Evolutionary conservation across 257 asterid species (phyloP).

Genomic region (Capsicum pubescens): DNA sequence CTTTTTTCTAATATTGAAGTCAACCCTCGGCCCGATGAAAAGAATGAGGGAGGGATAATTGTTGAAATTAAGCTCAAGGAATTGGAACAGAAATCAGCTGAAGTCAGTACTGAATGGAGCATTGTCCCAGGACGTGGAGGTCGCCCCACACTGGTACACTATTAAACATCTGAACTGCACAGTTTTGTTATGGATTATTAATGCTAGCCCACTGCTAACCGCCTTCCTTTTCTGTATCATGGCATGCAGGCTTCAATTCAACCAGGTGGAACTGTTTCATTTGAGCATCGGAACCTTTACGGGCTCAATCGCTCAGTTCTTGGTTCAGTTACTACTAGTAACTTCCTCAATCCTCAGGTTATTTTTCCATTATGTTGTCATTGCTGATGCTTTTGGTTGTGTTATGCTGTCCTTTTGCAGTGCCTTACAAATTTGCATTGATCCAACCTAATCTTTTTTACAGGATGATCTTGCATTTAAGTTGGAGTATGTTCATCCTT

Average conservation of each 20-base stretch:
- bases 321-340: constrained; percentile 96
- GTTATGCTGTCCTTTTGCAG: background rate
- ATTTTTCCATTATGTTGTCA: background rate
- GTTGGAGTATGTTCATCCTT: constrained; percentile 94
- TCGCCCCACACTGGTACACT: constrained; percentile 85
- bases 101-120: constrained; percentile 98
- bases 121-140: constrained; percentile 98
- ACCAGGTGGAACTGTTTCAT: constrained; percentile 99
- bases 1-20: constrained; percentile 97
- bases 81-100: constrained; percentile 95
- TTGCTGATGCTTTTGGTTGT: constrained; percentile 8
- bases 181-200: background rate
- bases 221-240: constrained; percentile 39
- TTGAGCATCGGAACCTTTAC: constrained; percentile 89
- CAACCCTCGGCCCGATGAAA: constrained; percentile 95
- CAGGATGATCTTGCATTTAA: constrained; percentile 99
- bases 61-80: constrained; percentile 95
- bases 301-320: constrained; percentile 94
- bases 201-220: constrained; percentile 25
- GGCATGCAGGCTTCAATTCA: constrained; percentile 87
- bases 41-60: constrained; percentile 91
- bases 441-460: constrained; percentile 12
- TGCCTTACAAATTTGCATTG: background rate
- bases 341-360: constrained; percentile 97
- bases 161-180: constrained; percentile 22